Base-by-base conservation (phyloP, 441 rosid species). In the Syzygium syzygioides region DNA sequence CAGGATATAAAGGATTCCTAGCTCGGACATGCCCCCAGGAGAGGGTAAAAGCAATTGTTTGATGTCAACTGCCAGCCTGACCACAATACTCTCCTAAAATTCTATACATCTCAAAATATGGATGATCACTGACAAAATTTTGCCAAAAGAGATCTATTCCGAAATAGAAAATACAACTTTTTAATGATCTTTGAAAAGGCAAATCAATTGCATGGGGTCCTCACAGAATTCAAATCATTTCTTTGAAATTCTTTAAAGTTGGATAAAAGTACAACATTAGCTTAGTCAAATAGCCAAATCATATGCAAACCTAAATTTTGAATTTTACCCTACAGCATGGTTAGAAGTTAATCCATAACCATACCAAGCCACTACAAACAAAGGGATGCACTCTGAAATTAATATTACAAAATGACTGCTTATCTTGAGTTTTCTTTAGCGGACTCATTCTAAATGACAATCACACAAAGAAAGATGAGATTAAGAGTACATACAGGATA, bases 401-500 rank as follows among this genome's bases (percentile, higher is more conserved):
- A 41, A 41, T 37, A 41, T 76, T 76, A 76, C 83, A 20, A 76
- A 76, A 13, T 20, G 15, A 76, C n/a, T 1, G 9, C 41, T 76
- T 11, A 12, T 76, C 83, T 6, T 6, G 52, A 76, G 52, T 76
- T 76, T 68, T 76, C 52, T 12, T 25, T 41, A 76, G 52, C 52
- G 23, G 18, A 76, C 52, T 12, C 18, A 6, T 23, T 28, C 83
- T 37, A 76, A 76, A 76, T 23, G 15, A 76, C 9, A 54, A 54
- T 54, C 59, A 41, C 14, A 23, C 30, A 50, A 4, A 64, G 13
- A 52, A 59, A 88, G 56, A 66, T 64, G 62, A 32, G 54, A 71
- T 34, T 3, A 3, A 7, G n/a, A 79, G 34, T 89, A 88, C 98
- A 2, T 93, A 97, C 99, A 96, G 90, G 85, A 98, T 94, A 55